These are phyloP conservation scores for Neoascochyta sp. DNA, from an alignment of 2,329 filamentous ascomycete genomes.

Conservation along the genomic window DNA sequence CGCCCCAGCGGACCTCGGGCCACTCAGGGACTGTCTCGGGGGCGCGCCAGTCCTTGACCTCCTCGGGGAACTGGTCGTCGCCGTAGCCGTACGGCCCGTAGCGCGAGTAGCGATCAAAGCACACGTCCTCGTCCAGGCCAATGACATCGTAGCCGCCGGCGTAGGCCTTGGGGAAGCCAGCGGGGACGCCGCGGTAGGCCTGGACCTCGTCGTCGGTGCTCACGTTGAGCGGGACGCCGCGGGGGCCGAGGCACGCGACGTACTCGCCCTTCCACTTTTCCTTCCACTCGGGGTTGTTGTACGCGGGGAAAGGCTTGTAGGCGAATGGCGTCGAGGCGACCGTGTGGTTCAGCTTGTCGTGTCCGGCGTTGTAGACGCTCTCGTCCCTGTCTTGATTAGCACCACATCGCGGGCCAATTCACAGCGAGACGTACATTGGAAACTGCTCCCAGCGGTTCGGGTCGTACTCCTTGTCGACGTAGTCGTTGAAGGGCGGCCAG, in stretches of 20 bases:
- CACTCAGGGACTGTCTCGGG: constrained; percentile 50
- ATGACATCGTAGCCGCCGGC: constrained; percentile 39
- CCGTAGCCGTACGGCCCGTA: constrained; percentile 57
- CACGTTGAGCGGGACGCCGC: constrained; percentile 50
- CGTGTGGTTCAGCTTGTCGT: constrained; percentile 26
- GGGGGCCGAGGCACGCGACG: constrained; percentile 62
- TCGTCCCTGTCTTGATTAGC: constrained; percentile 36
- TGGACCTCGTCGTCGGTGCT: constrained; percentile 60
- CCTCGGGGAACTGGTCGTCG: constrained; percentile 49
- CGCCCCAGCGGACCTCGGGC: constrained; percentile 66
- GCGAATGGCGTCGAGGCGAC: constrained; percentile 46
- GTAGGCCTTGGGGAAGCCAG: constrained; percentile 37
- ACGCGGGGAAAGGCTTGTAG: constrained; percentile 69
- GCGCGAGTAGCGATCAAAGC: constrained; percentile 58
- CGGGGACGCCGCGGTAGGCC: constrained; percentile 57
- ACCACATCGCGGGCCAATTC: too few relatives aligned
- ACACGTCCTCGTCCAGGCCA: constrained; percentile 51
- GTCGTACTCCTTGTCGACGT: constrained; percentile 43
- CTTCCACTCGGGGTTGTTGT: constrained; percentile 62
- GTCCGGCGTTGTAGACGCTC: constrained; percentile 38
- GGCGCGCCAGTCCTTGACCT: constrained; percentile 43
- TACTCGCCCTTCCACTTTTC: constrained; percentile 55
- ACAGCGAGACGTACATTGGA: constrained; percentile 34
- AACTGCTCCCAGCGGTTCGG: constrained; percentile 50
- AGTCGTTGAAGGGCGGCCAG: constrained; percentile 46